Conservation (phyloP, 169 alveolate genomes). For the Blepharisma undulans region DNA sequence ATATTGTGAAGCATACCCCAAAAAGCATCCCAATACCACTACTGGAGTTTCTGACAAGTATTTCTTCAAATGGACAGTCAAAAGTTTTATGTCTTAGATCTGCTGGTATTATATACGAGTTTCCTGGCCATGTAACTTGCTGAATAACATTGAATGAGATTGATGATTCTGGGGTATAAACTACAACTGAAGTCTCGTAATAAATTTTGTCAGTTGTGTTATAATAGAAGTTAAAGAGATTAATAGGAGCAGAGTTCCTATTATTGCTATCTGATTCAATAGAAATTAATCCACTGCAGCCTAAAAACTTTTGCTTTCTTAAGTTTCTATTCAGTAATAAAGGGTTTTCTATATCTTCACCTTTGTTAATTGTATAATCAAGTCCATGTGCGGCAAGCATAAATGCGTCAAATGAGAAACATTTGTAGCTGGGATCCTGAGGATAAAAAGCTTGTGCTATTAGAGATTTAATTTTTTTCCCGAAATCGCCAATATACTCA, state of each 20-base stretch:
- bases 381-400: background rate
- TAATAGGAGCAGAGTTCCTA: background rate
- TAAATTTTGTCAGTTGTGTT: background rate
- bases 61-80: conserved; percentile 29
- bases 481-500: background rate
- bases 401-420: background rate
- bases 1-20: background rate
- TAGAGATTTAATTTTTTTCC: background rate
- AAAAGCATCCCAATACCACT: background rate
- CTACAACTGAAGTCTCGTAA: background rate
- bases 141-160: background rate
- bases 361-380: background rate
- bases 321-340: background rate
- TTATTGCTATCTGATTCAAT: background rate
- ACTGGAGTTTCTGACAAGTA: background rate
- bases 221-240: background rate
- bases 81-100: background rate
- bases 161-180: background rate
- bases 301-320: background rate
- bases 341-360: background rate
- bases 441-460: background rate
- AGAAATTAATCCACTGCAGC: background rate
- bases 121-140: conserved; percentile 3
- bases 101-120: background rate
- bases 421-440: background rate